Evolutionary conservation across 371 early-diverging fungal genomes (phyloP).

Genomic region (Saksenaea vasiformis): DNA sequence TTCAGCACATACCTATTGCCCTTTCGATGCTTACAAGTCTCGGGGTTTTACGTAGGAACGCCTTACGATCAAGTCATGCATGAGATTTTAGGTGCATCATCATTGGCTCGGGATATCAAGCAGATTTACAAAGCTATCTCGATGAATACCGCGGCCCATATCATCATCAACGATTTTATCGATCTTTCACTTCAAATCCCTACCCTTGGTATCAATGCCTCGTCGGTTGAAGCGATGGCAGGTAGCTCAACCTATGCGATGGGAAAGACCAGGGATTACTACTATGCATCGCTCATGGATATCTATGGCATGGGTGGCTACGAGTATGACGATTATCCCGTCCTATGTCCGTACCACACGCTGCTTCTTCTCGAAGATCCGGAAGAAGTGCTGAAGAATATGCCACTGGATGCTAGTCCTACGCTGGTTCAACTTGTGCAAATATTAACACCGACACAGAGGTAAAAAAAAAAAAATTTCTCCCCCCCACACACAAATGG

Average conservation of each 20-base stretch:
- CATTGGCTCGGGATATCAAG: constrained; percentile 60
- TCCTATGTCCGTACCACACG: constrained; percentile 85
- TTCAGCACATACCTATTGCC: neutral
- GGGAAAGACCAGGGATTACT: constrained; percentile 17
- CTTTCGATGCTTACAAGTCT: neutral
- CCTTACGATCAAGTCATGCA: constrained; percentile 43
- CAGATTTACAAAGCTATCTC: constrained; percentile 65
- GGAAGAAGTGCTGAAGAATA: constrained; percentile 75
- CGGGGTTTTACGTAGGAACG: constrained; percentile 14
- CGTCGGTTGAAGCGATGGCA: neutral
- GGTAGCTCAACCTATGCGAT: neutral
- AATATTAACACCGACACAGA: constrained; percentile 84
- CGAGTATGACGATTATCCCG: constrained; percentile 70
- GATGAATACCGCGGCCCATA: constrained; percentile 58
- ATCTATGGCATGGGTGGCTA: constrained; percentile 57
- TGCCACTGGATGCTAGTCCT: constrained; percentile 85
- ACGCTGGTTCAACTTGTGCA: constrained; percentile 84
- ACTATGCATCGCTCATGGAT: constrained; percentile 38
- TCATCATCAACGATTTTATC: constrained; percentile 77
- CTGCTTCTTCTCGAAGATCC: constrained; percentile 82
- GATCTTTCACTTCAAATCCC: constrained; percentile 78
- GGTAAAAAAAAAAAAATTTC: constrained; percentile 44
- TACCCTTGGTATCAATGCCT: constrained; percentile 21
- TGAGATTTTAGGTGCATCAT: constrained; percentile 44
- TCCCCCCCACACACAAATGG: no score